Base-by-base conservation (phyloP, 2,329 filamentous ascomycete species). In the Fusarium sp. region DNA sequence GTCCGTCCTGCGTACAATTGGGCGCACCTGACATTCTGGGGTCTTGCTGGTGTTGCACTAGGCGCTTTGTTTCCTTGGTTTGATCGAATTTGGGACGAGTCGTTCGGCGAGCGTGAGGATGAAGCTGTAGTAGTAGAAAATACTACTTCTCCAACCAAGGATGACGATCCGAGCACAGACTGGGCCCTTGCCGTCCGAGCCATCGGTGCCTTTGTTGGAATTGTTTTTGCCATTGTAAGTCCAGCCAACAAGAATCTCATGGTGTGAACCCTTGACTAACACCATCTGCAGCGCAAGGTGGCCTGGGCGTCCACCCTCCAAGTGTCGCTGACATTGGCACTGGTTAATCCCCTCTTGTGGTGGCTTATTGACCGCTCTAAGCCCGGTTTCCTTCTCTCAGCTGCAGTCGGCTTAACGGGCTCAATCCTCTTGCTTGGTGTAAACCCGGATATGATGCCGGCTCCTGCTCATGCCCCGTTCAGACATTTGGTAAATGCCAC, bases 261-360 rank as follows among this genome's bases (percentile, higher is more conserved):
- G 43, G 40, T 42, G 22, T 11, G 4, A 28, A 24, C 18, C 36
- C 18, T 38, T 18, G 24, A 62, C 54, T 75, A 55, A 76, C 70
- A 48, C 10, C 28, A n/a, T 44, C 9, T 49, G 33, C 45, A 97
- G 93, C 91, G 96, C 69, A 93, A 92, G 79, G 88, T 98, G 11
- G 92, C 94, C 2, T 99, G 96, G 96, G 88, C 95, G 74, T 98
- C 95, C 10, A 96, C 94, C 2, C 88, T 97, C n/a, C 96, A 99
- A 80, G 90, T 97, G 20, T 97, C 95, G 2, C 81, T 97, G 26
- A 96, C 95, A 1, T 89, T 99, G 49, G 93, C 94, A 22, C 88
- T 98, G 63, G 93, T 92, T 20, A 98, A 98, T 77, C 95, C 96
- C 2, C 92, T 96, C 11, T 84, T 99, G 18, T 99, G 96, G 96